Percentiles rank a stretch among this genome's conserved stretches.
Conservation (phyloP, 257 asterid species). For the Anisodus acutangulus region DNA sequence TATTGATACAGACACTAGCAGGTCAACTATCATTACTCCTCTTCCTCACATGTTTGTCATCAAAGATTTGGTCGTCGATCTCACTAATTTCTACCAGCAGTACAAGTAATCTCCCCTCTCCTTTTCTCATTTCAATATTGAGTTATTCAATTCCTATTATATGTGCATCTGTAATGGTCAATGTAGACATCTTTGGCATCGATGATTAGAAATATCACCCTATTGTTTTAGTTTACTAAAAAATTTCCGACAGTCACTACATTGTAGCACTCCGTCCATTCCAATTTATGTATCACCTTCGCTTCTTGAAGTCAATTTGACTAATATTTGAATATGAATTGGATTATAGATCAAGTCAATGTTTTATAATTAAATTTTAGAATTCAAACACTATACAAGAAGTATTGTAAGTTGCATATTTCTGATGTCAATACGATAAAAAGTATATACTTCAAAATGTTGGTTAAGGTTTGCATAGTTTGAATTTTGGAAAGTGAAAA, state of each 20-base stretch:
- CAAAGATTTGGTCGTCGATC: constrained; percentile 79
- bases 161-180: background rate
- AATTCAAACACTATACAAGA: no score
- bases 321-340: no score
- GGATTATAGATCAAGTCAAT: no score
- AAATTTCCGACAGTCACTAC: background rate
- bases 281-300: background rate
- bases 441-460: no score
- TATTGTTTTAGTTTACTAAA: background rate
- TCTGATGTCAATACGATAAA: no score
- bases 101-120: constrained; percentile 54
- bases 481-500: no score
- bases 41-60: constrained; percentile 82
- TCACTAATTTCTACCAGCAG: constrained; percentile 78
- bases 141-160: background rate
- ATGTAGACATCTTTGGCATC: background rate
- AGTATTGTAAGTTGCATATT: no score
- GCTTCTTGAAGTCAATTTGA: no score
- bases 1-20: constrained; percentile 51
- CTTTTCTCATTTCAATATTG: background rate
- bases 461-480: no score
- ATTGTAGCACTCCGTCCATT: background rate
- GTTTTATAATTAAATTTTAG: no score
- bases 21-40: constrained; percentile 64
- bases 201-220: background rate